Conservation (phyloP, 2,329 filamentous ascomycete genomes). For the Beauveria brongniartii region DNA sequence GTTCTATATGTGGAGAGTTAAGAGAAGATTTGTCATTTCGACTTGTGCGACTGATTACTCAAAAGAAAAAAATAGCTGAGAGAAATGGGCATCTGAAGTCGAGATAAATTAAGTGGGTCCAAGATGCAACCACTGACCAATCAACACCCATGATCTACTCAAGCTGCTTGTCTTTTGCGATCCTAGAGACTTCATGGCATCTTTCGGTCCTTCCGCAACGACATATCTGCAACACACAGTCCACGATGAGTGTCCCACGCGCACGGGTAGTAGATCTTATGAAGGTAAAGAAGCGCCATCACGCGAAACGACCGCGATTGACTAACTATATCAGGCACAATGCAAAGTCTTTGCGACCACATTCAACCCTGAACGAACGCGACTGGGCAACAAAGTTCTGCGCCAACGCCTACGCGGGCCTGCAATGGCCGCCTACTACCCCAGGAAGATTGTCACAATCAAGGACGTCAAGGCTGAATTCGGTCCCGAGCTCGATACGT, state of each 20-base stretch:
- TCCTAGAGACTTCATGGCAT: constrained; percentile 12
- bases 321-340: constrained; percentile 54
- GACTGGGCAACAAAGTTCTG: constrained; percentile 86
- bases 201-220: background rate
- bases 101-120: background rate
- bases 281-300: constrained; percentile 50
- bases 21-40: background rate
- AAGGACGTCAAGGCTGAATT: constrained; percentile 67
- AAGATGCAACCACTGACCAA: background rate
- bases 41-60: background rate
- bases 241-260: constrained; percentile 54
- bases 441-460: constrained; percentile 62
- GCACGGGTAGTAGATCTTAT: constrained; percentile 62
- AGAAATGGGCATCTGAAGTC: background rate
- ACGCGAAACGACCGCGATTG: background rate
- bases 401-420: constrained; percentile 84
- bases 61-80: background rate
- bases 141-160: background rate
- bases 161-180: background rate
- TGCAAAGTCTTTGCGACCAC: constrained; percentile 86
- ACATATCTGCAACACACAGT: background rate
- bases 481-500: constrained; percentile 55
- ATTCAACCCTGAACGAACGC: constrained; percentile 76
- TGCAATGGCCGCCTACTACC: constrained; percentile 79
- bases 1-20: background rate